Base-by-base conservation (phyloP, 306 rosid genomes). In the Sesbania bispinosa region DNA sequence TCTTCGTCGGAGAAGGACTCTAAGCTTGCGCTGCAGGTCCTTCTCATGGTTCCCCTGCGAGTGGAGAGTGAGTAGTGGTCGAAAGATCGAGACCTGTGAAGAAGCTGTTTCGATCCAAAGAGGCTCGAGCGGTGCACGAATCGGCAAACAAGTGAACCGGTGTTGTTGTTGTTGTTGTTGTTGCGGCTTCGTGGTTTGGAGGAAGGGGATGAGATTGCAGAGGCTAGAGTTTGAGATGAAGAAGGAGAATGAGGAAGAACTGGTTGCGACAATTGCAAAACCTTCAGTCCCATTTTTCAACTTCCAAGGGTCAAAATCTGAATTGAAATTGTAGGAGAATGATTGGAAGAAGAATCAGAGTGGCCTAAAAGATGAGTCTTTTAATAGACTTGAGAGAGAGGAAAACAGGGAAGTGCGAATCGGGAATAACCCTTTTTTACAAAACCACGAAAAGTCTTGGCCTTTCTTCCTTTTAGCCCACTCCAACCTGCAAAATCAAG, bases 1-100 rank as follows among this genome's bases (percentile, higher is more conserved):
- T 92, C 96, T 21, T 95, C 99, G 15, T 89, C 96, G 1, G 97
- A 88, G 54, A 86, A 89, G 0, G 86, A 78, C 15, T 85, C 84
- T 9, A 85, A 66, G 79, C 81, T 81, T 10, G 93, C 96, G 59
- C 90, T 86, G 82, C 84, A 88, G 7, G 85, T 74, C 16, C 92
- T 85, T 41, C 57, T 77, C 1, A 82, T 6, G 1, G 79, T 65
- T 13, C 80, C 79, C 9, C 7, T 6, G 10, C 59, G 58, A 7
- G 65, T 77, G 7, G 52, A 73, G n/a, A 78, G 51, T 41, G 38
- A 58, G 41, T 14, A 29, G 11, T 9, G 18, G 11, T 80, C 84
- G 32, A 58, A 69, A 4, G 94, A 87, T 38, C 80, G 77, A 38
- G 93, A 75, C 45, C 86, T 55, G 29, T 45, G 62, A 58, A 11